These are phyloP conservation scores for Diplodia scrobiculata DNA, from an alignment of 2,329 filamentous ascomycete genomes.

Conservation along the genomic window DNA sequence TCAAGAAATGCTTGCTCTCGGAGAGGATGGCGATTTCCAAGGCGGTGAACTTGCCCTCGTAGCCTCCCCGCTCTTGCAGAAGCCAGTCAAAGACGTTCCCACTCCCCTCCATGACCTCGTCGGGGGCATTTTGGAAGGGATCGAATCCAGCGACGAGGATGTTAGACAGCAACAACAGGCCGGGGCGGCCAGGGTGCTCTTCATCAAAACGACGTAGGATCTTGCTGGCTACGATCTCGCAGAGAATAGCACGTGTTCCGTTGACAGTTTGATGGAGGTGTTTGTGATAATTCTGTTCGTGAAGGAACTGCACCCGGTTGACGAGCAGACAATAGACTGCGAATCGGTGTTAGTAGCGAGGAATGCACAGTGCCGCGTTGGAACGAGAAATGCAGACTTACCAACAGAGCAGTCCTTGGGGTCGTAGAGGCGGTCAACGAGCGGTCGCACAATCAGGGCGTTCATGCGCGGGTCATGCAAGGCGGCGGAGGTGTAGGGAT, in stretches of 20 bases:
- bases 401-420: constrained; percentile 76
- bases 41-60: constrained; percentile 68
- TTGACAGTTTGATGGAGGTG: constrained; percentile 80
- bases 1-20: constrained; percentile 76
- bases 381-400: constrained; percentile 42
- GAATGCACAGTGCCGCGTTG: no score
- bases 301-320: constrained; percentile 76
- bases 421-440: constrained; percentile 82
- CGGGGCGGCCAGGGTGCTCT: constrained; percentile 69
- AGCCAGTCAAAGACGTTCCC: constrained; percentile 51
- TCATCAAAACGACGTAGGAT: constrained; percentile 78
- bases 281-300: constrained; percentile 70
- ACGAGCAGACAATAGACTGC: constrained; percentile 80
- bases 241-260: constrained; percentile 73
- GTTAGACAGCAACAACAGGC: constrained; percentile 72
- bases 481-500: constrained; percentile 72
- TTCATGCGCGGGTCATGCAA: constrained; percentile 81
- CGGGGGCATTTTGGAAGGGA: constrained; percentile 79
- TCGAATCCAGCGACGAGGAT: constrained; percentile 82
- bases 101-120: constrained; percentile 63
- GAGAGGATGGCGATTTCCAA: constrained; percentile 82
- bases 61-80: constrained; percentile 50
- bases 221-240: constrained; percentile 76
- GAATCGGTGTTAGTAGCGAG: not conserved
- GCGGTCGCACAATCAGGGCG: constrained; percentile 72